phyloP scores from a whole-genome alignment of 805 yeast genomes.

The Kluyveromyces wickerhamii region DNA sequence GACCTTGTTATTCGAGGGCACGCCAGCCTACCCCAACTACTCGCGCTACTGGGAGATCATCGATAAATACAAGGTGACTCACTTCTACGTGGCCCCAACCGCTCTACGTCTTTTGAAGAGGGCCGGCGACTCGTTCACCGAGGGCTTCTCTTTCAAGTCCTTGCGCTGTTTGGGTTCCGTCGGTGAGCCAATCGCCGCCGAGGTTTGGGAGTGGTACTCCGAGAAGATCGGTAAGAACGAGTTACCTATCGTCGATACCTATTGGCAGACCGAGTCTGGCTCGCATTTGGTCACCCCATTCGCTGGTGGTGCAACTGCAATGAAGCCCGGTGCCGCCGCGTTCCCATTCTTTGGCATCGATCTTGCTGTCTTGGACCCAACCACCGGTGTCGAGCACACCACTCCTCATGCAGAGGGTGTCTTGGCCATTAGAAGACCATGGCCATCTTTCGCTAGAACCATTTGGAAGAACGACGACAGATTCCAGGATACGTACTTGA shows the following conservation, averaged over 20 bases:
- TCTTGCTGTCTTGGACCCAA: constrained; percentile 66
- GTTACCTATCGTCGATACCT: constrained; percentile 72
- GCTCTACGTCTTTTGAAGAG: constrained; percentile 70
- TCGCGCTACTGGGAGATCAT: constrained; percentile 77
- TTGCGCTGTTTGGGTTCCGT: constrained; percentile 72
- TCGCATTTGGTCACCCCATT: constrained; percentile 72
- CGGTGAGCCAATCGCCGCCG: constrained; percentile 82
- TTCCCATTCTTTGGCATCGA: constrained; percentile 80
- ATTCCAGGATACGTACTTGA: constrained; percentile 72
- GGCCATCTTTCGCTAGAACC: constrained; percentile 85
- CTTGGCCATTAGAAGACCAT: constrained; percentile 57
- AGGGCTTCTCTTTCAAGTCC: constrained; percentile 52
- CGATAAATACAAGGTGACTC: constrained; percentile 62
- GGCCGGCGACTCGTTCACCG: constrained; percentile 59
- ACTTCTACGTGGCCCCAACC: constrained; percentile 80
- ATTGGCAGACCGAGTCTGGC: constrained; percentile 88
- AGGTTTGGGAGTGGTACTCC: constrained; percentile 82
- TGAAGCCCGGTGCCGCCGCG: constrained; percentile 81
- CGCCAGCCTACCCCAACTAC: constrained; percentile 77
- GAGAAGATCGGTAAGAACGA: constrained; percentile 61
- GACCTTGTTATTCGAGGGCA: constrained; percentile 75
- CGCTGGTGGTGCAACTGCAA: constrained; percentile 69
- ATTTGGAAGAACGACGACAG: constrained; percentile 71
- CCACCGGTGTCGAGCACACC: constrained; percentile 56
- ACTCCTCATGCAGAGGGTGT: constrained; percentile 78